phyloP scores from a whole-genome alignment of 2,329 filamentous ascomycete species.

The Fusarium sp. region DNA sequence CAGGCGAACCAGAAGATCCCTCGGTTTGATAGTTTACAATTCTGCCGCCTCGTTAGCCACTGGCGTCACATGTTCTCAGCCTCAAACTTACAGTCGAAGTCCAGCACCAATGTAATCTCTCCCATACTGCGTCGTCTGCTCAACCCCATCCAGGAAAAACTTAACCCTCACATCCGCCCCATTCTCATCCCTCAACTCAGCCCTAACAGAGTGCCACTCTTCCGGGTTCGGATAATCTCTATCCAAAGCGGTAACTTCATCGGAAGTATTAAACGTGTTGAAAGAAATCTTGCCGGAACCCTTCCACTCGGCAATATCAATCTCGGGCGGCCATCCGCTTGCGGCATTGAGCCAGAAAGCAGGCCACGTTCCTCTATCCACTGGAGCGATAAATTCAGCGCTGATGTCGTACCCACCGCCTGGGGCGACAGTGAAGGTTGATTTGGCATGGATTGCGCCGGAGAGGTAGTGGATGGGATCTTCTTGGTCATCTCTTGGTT shows the following conservation, averaged over 20 bases:
- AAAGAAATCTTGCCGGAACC: constrained; percentile 37
- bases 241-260: constrained; percentile 26
- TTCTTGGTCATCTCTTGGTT: constrained; percentile 22
- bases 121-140: constrained; percentile 35
- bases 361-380: constrained; percentile 24
- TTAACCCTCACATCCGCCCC: constrained; percentile 34
- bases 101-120: constrained; percentile 32
- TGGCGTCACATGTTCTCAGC: not conserved
- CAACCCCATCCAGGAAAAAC: constrained; percentile 33
- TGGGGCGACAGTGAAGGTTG: constrained; percentile 24
- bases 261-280: constrained; percentile 36
- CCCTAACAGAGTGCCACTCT: constrained; percentile 35
- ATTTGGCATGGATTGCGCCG: constrained; percentile 34
- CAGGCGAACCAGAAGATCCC: constrained; percentile 32
- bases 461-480: constrained; percentile 37
- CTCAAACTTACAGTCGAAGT: constrained; percentile 24
- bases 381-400: constrained; percentile 33
- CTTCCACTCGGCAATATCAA: constrained; percentile 39
- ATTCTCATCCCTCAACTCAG: constrained; percentile 37
- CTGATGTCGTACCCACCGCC: constrained; percentile 34
- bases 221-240: constrained; percentile 24
- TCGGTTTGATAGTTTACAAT: constrained; percentile 38
- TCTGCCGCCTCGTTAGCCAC: not conserved
- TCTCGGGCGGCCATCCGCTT: constrained; percentile 34
- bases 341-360: constrained; percentile 41